Evolutionary conservation across 2,329 filamentous ascomycete genomes (phyloP).

Genomic region (Claviceps pazoutovae): DNA sequence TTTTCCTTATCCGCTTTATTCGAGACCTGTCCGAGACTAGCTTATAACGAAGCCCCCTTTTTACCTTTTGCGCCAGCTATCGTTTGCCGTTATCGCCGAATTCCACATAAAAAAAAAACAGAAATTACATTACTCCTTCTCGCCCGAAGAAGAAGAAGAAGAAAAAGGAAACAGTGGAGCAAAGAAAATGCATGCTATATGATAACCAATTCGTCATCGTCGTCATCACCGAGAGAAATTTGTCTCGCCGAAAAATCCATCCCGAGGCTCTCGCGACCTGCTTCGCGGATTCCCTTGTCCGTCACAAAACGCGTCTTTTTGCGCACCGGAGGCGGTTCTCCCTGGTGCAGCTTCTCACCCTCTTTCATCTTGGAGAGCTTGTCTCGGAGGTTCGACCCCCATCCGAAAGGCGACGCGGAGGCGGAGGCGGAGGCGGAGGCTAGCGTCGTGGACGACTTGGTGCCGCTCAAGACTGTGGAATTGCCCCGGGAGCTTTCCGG

Average conservation of each 20-base stretch:
- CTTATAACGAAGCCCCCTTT: no score
- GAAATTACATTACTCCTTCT: no score
- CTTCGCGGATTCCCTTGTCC: constrained; percentile 62
- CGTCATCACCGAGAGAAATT: constrained; percentile 26
- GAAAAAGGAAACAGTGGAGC: neutral
- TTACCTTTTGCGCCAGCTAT: no score
- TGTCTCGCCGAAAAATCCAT: constrained; percentile 27
- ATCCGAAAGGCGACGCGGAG: constrained; percentile 30
- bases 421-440: constrained; percentile 3
- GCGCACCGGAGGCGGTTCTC: constrained; percentile 31
- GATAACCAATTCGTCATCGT: constrained; percentile 40
- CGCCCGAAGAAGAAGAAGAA: neutral
- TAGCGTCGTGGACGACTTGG: constrained; percentile 9
- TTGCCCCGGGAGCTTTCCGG: constrained; percentile 31
- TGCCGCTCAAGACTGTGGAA: constrained; percentile 12
- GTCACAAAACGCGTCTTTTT: constrained; percentile 74
- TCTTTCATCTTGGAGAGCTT: constrained; percentile 50
- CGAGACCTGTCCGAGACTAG: no score
- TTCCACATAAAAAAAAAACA: neutral
- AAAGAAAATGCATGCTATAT: constrained; percentile 16
- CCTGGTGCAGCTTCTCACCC: constrained; percentile 34
- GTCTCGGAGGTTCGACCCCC: constrained; percentile 40
- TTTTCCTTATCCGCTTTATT: no score
- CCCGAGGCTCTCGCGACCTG: constrained; percentile 59
- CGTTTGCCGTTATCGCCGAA: no score